Evolutionary conservation across 108 stramenopile species (phyloP).

Genomic region (Skeletonema grethae): DNA sequence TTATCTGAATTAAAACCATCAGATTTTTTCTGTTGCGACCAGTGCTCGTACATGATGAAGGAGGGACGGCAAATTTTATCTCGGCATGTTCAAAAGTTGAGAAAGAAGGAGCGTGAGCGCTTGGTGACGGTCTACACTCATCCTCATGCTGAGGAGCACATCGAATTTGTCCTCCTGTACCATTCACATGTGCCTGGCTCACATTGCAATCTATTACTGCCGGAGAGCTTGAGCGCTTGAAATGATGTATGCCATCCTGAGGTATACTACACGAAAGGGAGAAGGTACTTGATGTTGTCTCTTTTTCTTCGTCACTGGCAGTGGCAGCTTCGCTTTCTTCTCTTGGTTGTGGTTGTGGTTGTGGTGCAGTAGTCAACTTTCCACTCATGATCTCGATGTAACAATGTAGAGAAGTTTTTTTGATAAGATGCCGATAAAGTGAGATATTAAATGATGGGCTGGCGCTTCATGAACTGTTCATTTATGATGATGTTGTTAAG

Average conservation of each 20-base stretch:
- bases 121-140: neutral
- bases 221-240: neutral
- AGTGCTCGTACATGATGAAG: neutral
- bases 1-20: slow-evolving; percentile 56
- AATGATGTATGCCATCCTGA: neutral
- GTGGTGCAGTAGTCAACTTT: too few species aligned
- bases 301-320: too few species aligned
- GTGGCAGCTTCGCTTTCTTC: too few species aligned
- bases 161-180: neutral
- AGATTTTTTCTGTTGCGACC: slow-evolving; percentile 29
- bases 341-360: too few species aligned
- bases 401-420: too few species aligned
- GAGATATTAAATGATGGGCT: too few species aligned
- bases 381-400: too few species aligned
- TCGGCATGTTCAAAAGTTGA: neutral
- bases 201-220: neutral
- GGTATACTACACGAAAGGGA: neutral
- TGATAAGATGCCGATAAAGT: too few species aligned
- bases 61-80: neutral
- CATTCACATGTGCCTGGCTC: neutral
- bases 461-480: too few species aligned
- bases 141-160: neutral
- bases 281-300: too few species aligned
- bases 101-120: neutral
- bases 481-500: too few species aligned